These are phyloP conservation scores for Cyclotella kingstonii DNA, from an alignment of 108 stramenopile genomes.

Conservation along the genomic window DNA sequence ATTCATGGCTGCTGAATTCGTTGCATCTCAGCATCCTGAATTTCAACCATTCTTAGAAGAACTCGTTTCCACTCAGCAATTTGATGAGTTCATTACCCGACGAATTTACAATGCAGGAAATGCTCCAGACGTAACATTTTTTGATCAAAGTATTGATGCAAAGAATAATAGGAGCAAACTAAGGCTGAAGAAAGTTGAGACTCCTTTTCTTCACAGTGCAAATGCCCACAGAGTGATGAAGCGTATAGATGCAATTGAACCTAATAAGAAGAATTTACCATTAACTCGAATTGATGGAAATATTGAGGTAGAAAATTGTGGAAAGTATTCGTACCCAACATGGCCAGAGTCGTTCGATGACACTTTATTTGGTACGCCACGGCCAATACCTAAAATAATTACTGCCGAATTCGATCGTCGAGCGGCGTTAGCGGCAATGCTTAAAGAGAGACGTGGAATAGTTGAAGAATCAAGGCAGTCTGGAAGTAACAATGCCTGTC, in stretches of 20 bases:
- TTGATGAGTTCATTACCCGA: slow-evolving; percentile 86
- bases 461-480: slow-evolving; percentile 18
- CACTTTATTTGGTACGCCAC: slow-evolving; percentile 56
- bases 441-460: slow-evolving; percentile 38
- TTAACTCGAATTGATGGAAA: slow-evolving; percentile 3
- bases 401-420: slow-evolving; percentile 85
- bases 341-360: slow-evolving; percentile 77
- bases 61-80: slow-evolving; percentile 77
- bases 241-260: slow-evolving; percentile 68
- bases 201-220: slow-evolving; percentile 77
- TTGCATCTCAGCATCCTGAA: slow-evolving; percentile 61
- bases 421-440: slow-evolving; percentile 55
- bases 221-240: slow-evolving; percentile 79
- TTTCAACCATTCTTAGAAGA: slow-evolving; percentile 68
- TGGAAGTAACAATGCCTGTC: slow-evolving; percentile 56
- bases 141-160: slow-evolving; percentile 85
- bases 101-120: slow-evolving; percentile 79
- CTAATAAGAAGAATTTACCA: slow-evolving; percentile 43
- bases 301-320: slow-evolving; percentile 16
- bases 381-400: slow-evolving; percentile 80
- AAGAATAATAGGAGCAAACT: slow-evolving; percentile 79
- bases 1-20: slow-evolving; percentile 56
- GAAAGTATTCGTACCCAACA: slow-evolving; percentile 57
- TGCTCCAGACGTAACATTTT: slow-evolving; percentile 76
- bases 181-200: slow-evolving; percentile 64